These are phyloP conservation scores for Alternaria sp. DNA, from an alignment of 2,329 filamentous ascomycete genomes.

Conservation along the genomic window DNA sequence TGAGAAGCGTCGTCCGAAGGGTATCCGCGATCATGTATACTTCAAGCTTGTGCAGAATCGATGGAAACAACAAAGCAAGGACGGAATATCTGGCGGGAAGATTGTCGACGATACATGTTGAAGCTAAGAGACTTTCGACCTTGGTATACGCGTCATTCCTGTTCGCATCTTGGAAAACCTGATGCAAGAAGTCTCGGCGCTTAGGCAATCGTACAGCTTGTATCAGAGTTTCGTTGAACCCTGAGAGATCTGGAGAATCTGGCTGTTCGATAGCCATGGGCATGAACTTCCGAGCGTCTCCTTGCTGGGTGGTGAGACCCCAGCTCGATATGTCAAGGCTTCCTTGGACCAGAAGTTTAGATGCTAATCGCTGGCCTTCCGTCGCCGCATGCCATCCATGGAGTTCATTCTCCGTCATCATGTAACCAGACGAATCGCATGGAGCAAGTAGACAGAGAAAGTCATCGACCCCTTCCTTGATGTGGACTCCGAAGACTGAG, in stretches of 20 bases:
- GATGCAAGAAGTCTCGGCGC: conserved; percentile 68
- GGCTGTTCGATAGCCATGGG: conserved; percentile 2
- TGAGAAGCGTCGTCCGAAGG: conserved; percentile 65
- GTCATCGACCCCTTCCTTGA: conserved; percentile 36
- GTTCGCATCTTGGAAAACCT: conserved; percentile 16
- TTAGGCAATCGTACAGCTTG: conserved; percentile 57
- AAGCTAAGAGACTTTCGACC: conserved; percentile 59
- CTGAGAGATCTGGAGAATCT: background rate
- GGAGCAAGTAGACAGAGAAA: conserved; percentile 46
- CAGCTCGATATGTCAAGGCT: conserved; percentile 23
- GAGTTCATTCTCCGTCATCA: conserved; percentile 22
- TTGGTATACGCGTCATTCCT: conserved; percentile 50
- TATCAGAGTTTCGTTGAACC: conserved; percentile 15
- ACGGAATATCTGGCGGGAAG: conserved; percentile 58
- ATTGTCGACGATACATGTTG: conserved; percentile 58
- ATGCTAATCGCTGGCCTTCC: conserved; percentile 20
- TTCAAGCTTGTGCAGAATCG: conserved; percentile 75
- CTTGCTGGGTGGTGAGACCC: conserved; percentile 35
- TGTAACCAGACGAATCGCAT: conserved; percentile 20
- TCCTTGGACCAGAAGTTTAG: conserved; percentile 22
- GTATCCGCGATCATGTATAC: conserved; percentile 68
- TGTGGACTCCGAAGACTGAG: conserved; percentile 31
- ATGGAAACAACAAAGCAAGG: conserved; percentile 72
- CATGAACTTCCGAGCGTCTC: conserved; percentile 38
- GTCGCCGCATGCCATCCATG: conserved; percentile 29